Evolutionary conservation across 2,329 filamentous ascomycete genomes (phyloP), one percentile per base, ranked within the genome.

Genomic region (Orbilia quercus): DNA sequence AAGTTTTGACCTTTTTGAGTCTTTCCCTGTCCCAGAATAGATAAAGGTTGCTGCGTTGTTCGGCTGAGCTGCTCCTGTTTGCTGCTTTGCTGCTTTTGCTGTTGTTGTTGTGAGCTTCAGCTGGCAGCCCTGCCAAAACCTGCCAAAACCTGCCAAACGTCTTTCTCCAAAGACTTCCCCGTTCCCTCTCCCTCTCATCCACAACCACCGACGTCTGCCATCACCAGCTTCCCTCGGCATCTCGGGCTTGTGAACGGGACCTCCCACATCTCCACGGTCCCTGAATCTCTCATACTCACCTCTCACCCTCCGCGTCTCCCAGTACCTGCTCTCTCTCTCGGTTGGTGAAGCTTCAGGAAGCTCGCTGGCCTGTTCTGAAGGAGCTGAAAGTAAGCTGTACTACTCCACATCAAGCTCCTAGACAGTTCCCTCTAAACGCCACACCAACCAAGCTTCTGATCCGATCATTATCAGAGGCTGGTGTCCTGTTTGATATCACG

Each of bases 131-230:
- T 20, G 48, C n/a, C n/a, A 34, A 34, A 53, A 18, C n/a, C 48
- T 11, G 23, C 34, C 36, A 60, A 40, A 50, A 31, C 4, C 28
- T 31, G 28, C 53, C 40, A 54, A 57, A 67, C 63, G 31, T 31
- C 22, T 20, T 48, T 42, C 40, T n/a, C 55, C 11, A 47, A 50
- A 50, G 28, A 25, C 23, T 50, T 23, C 28, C 28, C 22, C 7
- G 14, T 18, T 23, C 23, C 45, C 23, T 51, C 58, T 36, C 55
- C 66, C 51, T 63, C 48, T 42, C 62, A 40, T 50, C 45, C 36
- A 47, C 64, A 28, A 51, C 64, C 54, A 51, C 42, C 65, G 12
- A 55, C 65, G 55, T 50, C 58, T 58, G 42, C 58, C 66, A 58
- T 63, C 66, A 51, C 50, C 54, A 40, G 16, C 23, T 47, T 48